phyloP scores from a whole-genome alignment of 257 asterid genomes.

The Thymus quinquecostatus region DNA sequence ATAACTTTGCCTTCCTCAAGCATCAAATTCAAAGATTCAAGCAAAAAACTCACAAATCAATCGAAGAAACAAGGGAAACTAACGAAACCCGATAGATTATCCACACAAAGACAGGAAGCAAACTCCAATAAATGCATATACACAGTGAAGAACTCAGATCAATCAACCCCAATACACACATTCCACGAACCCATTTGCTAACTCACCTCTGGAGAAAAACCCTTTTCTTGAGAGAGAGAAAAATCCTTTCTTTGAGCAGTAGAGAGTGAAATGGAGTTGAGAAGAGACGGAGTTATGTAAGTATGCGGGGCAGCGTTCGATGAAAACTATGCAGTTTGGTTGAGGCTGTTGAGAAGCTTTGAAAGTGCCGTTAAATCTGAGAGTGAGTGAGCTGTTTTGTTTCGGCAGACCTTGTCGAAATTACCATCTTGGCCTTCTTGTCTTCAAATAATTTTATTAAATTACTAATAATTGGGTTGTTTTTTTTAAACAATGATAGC shows the following conservation, averaged over 20 bases:
- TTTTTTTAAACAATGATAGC: too few relatives aligned
- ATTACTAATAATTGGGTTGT: too few relatives aligned
- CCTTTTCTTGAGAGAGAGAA: neutral
- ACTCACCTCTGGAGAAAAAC: slow-evolving; percentile 38
- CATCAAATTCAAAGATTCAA: slow-evolving; percentile 18
- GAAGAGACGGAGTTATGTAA: slow-evolving; percentile 10
- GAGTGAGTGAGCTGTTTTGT: slow-evolving; percentile 21
- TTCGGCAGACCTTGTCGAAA: slow-evolving; percentile 1
- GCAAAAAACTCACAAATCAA: slow-evolving; percentile 16
- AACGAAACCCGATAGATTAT: slow-evolving; percentile 5
- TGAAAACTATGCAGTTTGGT: slow-evolving; percentile 58
- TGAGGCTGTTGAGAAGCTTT: slow-evolving; percentile 60
- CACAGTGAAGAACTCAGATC: slow-evolving; percentile 22
- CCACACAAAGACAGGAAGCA: neutral
- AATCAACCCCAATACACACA: slow-evolving; percentile 13
- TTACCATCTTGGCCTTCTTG: slow-evolving; percentile 26
- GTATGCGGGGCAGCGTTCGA: slow-evolving; percentile 50
- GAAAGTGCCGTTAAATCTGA: slow-evolving; percentile 50
- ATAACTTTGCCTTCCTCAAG: neutral
- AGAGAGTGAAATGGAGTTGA: neutral
- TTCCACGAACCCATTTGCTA: slow-evolving; percentile 6
- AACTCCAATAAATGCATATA: slow-evolving; percentile 21
- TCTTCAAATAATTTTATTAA: too few relatives aligned
- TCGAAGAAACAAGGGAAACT: neutral
- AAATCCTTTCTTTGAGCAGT: neutral